Conservation (phyloP, 495 filamentous ascomycete species). For the Thermochaetoides thermophila region DNA sequence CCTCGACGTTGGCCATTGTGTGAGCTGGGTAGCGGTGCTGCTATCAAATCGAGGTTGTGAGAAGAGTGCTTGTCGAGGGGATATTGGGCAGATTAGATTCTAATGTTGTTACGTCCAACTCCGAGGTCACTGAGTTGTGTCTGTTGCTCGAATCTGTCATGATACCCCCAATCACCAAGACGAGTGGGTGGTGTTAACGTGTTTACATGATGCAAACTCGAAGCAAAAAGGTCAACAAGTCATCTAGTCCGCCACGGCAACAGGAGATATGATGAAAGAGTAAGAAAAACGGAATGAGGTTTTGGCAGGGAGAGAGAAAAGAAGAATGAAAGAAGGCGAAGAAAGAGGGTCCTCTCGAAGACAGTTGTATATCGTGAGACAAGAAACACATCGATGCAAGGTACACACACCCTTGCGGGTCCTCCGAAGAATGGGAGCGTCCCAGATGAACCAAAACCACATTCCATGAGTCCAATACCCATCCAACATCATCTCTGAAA, state of each 20-base stretch:
- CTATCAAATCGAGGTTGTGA: too few relatives aligned
- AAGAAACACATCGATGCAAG: slow-evolving; percentile 6
- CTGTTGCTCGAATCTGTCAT: slow-evolving; percentile 8
- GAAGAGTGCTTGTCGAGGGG: too few relatives aligned
- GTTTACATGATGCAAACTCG: too few relatives aligned
- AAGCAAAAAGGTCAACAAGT: slow-evolving; percentile 20
- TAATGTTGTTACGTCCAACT: too few relatives aligned
- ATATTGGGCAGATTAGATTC: too few relatives aligned
- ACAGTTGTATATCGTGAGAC: slow-evolving; percentile 22
- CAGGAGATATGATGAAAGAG: slow-evolving; percentile 12
- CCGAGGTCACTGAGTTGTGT: too few relatives aligned
- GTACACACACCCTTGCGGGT: slow-evolving; percentile 2
- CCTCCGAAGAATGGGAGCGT: slow-evolving; percentile 10
- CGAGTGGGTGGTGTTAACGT: slow-evolving; percentile 2
- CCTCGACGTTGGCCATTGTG: slow-evolving; percentile 16
- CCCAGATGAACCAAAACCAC: too few relatives aligned
- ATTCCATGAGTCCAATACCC: too few relatives aligned
- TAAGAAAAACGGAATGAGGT: background rate
- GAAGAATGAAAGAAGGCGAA: background rate
- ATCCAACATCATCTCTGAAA: too few relatives aligned
- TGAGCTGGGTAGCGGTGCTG: too few relatives aligned
- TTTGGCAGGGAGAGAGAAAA: background rate
- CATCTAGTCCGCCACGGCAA: slow-evolving; percentile 14
- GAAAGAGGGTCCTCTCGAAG: slow-evolving; percentile 11
- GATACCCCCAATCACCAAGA: too few relatives aligned